Evolutionary conservation across 2,329 filamentous ascomycete species (phyloP).

Genomic region (Teratosphaeria gauchensis): DNA sequence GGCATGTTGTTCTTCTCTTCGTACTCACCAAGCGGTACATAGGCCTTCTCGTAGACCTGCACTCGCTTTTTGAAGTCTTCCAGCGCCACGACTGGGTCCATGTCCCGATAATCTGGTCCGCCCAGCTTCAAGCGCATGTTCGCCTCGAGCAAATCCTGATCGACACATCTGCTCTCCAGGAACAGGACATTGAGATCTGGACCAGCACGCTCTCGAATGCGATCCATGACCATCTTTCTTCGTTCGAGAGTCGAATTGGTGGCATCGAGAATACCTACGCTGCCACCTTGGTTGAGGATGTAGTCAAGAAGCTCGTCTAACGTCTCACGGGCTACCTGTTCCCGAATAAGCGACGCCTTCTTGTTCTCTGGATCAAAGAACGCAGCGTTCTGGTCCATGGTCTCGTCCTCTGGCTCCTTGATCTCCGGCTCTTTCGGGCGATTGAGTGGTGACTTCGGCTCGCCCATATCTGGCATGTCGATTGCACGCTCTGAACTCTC

Average conservation of each 20-base stretch:
- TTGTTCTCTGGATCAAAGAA: conserved; percentile 93
- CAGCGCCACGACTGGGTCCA: conserved; percentile 76
- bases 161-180: conserved; percentile 86
- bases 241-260: conserved; percentile 92
- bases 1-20: conserved; percentile 87
- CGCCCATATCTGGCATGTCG: conserved; percentile 13
- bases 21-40: conserved; percentile 65
- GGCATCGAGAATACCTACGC: conserved; percentile 90
- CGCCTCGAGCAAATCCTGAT: conserved; percentile 73
- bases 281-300: conserved; percentile 69
- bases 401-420: conserved; percentile 30
- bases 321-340: conserved; percentile 86
- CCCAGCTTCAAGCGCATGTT: conserved; percentile 97
- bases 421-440: conserved; percentile 4
- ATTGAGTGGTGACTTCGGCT: conserved; percentile 6
- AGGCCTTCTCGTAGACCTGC: conserved; percentile 85
- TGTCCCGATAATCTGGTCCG: conserved; percentile 89
- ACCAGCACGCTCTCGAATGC: conserved; percentile 72
- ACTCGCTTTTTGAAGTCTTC: conserved; percentile 90
- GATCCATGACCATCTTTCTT: conserved; percentile 64
- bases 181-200: conserved; percentile 83
- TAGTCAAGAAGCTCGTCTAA: conserved; percentile 88
- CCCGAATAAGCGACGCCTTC: conserved; percentile 69
- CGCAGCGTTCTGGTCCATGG: conserved; percentile 76
- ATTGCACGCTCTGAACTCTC: conserved; percentile 8